A percentile compares a stretch with the other conserved stretches of the same genome.
Conservation (phyloP, 768 basidiomycete species). For the Pholiota microspora region DNA sequence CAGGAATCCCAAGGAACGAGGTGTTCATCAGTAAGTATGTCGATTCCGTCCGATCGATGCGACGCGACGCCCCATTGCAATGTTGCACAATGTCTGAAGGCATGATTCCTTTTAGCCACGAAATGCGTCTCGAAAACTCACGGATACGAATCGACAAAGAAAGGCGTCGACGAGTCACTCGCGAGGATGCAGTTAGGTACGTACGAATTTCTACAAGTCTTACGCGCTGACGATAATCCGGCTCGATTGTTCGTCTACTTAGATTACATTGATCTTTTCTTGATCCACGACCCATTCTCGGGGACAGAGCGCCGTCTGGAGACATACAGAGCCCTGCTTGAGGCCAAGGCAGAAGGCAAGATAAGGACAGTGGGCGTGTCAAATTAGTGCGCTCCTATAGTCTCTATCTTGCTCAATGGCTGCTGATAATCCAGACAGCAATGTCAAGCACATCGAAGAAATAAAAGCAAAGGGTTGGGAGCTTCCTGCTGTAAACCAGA, state of each 20-base stretch:
- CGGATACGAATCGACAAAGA: slow-evolving; percentile 59
- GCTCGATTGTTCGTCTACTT: not conserved
- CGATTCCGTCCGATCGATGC: too few species aligned
- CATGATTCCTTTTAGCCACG: slow-evolving; percentile 46
- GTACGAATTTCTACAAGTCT: slow-evolving; percentile 15
- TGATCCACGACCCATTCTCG: slow-evolving; percentile 73
- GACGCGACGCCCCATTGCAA: too few species aligned
- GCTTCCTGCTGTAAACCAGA: slow-evolving; percentile 75
- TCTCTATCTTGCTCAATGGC: not conserved
- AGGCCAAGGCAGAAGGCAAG: slow-evolving; percentile 62
- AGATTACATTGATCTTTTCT: slow-evolving; percentile 42
- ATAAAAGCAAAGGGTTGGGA: slow-evolving; percentile 60
- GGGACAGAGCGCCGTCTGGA: slow-evolving; percentile 64
- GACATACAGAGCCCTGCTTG: slow-evolving; percentile 68
- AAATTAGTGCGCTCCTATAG: slow-evolving; percentile 80
- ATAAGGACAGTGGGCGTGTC: slow-evolving; percentile 77
- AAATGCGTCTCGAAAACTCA: slow-evolving; percentile 59
- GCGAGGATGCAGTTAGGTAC: slow-evolving; percentile 56
- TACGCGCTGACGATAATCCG: not conserved
- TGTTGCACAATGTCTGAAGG: not conserved
- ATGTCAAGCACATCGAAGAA: slow-evolving; percentile 70
- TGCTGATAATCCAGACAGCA: slow-evolving; percentile 3
- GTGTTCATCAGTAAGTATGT: slow-evolving; percentile 65
- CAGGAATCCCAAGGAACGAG: slow-evolving; percentile 53
- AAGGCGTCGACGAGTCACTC: slow-evolving; percentile 61